Conservation (phyloP, 306 rosid species). For the Lotus japonicus region DNA sequence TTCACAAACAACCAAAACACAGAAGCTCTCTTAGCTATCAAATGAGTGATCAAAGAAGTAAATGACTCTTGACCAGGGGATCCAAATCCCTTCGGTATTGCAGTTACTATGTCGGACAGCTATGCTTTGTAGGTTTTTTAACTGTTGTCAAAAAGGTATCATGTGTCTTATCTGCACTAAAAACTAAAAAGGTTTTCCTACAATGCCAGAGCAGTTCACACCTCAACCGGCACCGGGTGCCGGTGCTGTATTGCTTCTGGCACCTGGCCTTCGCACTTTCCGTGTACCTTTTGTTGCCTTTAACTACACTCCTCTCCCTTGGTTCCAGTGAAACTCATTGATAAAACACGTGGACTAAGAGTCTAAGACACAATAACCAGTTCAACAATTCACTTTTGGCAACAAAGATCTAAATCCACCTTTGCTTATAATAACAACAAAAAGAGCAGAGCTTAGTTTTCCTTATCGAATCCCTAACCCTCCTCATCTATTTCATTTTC, state of each 20-base stretch:
- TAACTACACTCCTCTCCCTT: background rate
- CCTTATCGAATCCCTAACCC: slow-evolving; percentile 1
- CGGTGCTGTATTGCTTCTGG: background rate
- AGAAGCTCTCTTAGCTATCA: background rate
- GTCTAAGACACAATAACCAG: background rate
- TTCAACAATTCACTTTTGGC: background rate
- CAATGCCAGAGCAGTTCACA: background rate
- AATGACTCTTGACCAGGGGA: background rate
- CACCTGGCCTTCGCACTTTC: background rate
- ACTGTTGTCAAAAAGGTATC: background rate
- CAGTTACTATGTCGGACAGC: background rate
- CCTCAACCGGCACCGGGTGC: background rate
- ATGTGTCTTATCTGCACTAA: background rate
- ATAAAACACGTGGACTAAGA: background rate
- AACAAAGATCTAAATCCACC: background rate
- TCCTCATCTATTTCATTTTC: background rate
- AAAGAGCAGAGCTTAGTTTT: background rate
- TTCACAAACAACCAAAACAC: background rate
- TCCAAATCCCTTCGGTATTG: background rate
- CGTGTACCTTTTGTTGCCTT: background rate
- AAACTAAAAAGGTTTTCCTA: background rate
- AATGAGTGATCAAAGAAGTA: background rate
- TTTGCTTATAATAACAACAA: background rate
- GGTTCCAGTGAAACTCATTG: background rate
- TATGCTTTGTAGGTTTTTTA: background rate